Base-by-base conservation (phyloP, 1,284 basidiomycete species). In the Stereum hirsutum region DNA sequence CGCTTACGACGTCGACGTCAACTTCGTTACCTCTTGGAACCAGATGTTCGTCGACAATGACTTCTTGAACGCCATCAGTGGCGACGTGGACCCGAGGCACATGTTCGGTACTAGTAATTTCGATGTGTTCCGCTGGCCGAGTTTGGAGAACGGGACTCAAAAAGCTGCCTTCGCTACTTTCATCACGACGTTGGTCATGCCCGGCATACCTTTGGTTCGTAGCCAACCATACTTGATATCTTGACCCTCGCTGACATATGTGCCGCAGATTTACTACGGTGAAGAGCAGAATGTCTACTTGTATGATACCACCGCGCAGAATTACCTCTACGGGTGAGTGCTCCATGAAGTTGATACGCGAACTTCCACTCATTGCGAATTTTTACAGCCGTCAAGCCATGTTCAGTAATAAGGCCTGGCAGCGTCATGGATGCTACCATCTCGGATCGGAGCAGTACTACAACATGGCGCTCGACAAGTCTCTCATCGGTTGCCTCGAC, bases 51-150 rank as follows among this genome's bases (percentile, higher is more conserved):
- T 86, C 53, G 74, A 78, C 59, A 83, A 95, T 56, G 91, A 95
- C 57, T 82, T 94, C 53, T 49, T 94, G 45, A 93, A 94, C 59
- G 62, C 82, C 4, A 61, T 67, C 32, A 81, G 70, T 0, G 80
- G 80, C 47, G 17, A 57, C 4, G 63, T 90, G 32, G 91, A 95
- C 58, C 90, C 91, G 2, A 69, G 74, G 46, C 91, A 95, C 63
- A 80, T 92, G 83, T 92, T 74, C 57, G 91, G 91, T 35, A 81
- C 83, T 14, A 86, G 84, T 55, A 95, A 95, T 59, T 93, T 93
- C 65, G 91, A 95, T 68, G 76, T 94, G 12, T 94, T 87, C 71
- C 75, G 91, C 47, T 95, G 91, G 91, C 89, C 89, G 2, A 80
- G 82, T 62, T 59, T 94, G 54, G 75, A 82, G 51, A 88, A 89